phyloP scores from a whole-genome alignment of 1,284 basidiomycete genomes.

The Pterulicium gracile region DNA sequence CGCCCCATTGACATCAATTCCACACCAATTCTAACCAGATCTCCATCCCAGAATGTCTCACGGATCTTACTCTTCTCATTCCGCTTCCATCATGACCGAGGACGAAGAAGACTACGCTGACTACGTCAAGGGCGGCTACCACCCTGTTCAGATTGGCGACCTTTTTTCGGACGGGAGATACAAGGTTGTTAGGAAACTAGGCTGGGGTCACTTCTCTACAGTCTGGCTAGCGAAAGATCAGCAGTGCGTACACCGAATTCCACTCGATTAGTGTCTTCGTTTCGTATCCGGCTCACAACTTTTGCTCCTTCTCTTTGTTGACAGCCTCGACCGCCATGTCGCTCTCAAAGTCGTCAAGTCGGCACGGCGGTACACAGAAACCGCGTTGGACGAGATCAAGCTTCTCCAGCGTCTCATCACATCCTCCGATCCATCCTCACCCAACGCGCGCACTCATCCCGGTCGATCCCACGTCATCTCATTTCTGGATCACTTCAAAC shows the following conservation, averaged over 20 bases:
- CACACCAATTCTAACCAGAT: neutral
- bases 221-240: constrained; percentile 87
- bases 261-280: constrained; percentile 10
- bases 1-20: neutral
- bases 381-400: constrained; percentile 97
- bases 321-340: constrained; percentile 88
- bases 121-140: constrained; percentile 82
- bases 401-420: constrained; percentile 91
- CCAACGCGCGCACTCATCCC: constrained; percentile 62
- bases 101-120: constrained; percentile 80
- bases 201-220: constrained; percentile 97
- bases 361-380: constrained; percentile 94
- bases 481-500: constrained; percentile 94
- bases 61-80: constrained; percentile 34
- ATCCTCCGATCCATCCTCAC: constrained; percentile 58
- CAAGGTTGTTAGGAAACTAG: constrained; percentile 88
- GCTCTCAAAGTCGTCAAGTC: constrained; percentile 99
- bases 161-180: constrained; percentile 84
- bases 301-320: constrained; percentile 1
- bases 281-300: constrained; percentile 7
- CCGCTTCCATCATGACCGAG: constrained; percentile 49
- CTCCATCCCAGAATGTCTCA: constrained; percentile 20
- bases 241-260: constrained; percentile 43
- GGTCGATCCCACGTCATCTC: constrained; percentile 85
- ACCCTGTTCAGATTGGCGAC: constrained; percentile 94